phyloP scores from a whole-genome alignment of 2,329 filamentous ascomycete genomes.

The Remersonia thermophila region DNA sequence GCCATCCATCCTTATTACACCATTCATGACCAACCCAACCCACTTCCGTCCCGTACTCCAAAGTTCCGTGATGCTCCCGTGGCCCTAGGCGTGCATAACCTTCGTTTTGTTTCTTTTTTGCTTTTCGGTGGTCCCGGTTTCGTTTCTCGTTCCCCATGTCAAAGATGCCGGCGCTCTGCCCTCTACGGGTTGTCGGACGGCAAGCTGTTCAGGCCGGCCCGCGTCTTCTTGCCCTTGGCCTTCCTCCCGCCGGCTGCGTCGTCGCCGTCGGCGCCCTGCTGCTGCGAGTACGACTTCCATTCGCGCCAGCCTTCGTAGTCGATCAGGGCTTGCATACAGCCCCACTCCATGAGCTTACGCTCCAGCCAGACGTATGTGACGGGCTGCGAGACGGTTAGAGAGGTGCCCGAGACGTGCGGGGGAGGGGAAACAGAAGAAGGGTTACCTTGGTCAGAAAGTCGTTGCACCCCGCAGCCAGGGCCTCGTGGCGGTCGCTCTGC shows the following conservation, averaged over 20 bases:
- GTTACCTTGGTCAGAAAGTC: constrained; percentile 94
- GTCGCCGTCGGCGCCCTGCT: constrained; percentile 28
- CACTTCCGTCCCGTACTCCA: no score
- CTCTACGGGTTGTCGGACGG: constrained; percentile 6
- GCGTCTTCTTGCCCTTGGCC: constrained; percentile 14
- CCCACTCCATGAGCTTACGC: constrained; percentile 97
- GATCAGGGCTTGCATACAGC: constrained; percentile 97
- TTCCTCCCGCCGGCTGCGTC: constrained; percentile 20
- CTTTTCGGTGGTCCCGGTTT: no score
- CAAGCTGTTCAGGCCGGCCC: constrained; percentile 7
- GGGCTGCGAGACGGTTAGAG: constrained; percentile 42
- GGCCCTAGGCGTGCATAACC: no score
- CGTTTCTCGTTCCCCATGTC: no score
- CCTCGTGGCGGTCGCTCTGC: constrained; percentile 91
- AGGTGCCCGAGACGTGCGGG: neutral
- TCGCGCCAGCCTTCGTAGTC: constrained; percentile 97
- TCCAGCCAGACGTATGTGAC: constrained; percentile 97
- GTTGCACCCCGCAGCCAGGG: constrained; percentile 88
- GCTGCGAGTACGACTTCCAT: constrained; percentile 73
- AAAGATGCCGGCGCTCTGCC: no score
- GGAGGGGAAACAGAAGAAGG: neutral
- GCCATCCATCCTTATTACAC: neutral
- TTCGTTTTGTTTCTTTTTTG: no score
- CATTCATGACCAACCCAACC: no score
- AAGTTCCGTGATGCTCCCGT: no score